phyloP scores from a whole-genome alignment of 78 protist species.

The Blattamonas nauphoetae region DNA sequence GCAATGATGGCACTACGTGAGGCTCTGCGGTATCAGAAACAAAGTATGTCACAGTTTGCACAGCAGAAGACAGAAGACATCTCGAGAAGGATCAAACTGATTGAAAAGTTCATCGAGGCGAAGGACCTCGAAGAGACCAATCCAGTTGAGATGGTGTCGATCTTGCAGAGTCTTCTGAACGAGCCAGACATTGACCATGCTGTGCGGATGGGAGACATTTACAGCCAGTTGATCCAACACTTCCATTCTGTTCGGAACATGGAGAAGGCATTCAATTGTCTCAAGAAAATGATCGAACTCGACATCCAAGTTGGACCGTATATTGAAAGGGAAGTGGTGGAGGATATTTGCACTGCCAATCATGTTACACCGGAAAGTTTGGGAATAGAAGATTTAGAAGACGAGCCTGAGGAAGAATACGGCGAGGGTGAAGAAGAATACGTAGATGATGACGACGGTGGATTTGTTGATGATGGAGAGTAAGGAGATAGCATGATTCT shows the following conservation, averaged over 20 bases:
- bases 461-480: no score
- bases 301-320: conserved; percentile 30
- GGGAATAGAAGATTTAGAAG: background rate
- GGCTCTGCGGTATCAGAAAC: conserved; percentile 24
- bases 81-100: background rate
- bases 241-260: background rate
- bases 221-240: conserved; percentile 43
- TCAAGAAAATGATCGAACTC: conserved; percentile 29
- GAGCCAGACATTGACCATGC: conserved; percentile 12
- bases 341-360: background rate
- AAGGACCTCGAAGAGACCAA: conserved; percentile 19
- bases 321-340: conserved; percentile 9
- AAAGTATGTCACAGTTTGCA: conserved; percentile 7
- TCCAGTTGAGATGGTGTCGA: conserved; percentile 33
- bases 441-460: background rate
- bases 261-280: conserved; percentile 19
- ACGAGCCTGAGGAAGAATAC: background rate
- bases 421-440: background rate
- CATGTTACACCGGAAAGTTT: background rate
- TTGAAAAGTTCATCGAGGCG: conserved; percentile 40
- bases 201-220: conserved; percentile 51
- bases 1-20: conserved; percentile 53
- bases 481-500: no score
- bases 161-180: background rate
- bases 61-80: background rate